These are phyloP conservation scores for Xylariaceae sp. DNA, from an alignment of 2,329 filamentous ascomycete species.

Conservation along the genomic window DNA sequence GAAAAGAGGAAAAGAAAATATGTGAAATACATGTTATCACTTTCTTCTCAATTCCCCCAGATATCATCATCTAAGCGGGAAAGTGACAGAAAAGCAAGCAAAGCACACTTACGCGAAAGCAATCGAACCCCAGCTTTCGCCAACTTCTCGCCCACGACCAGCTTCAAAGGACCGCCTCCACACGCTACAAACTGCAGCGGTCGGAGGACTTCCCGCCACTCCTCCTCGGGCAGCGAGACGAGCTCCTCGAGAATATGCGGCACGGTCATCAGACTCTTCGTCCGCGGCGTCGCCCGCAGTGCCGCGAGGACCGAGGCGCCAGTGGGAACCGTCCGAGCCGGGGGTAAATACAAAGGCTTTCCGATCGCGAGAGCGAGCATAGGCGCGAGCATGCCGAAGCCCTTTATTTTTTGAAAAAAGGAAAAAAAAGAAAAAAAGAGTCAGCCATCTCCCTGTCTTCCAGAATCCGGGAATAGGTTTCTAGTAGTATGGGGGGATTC, in stretches of 20 bases:
- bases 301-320: background rate
- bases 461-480: background rate
- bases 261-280: constrained; percentile 1
- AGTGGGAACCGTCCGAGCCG: background rate
- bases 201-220: background rate
- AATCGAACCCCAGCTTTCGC: background rate
- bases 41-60: too few species aligned
- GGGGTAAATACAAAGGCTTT: constrained; percentile 1
- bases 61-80: too few species aligned
- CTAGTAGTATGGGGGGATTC: background rate
- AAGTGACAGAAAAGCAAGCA: too few species aligned
- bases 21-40: too few species aligned
- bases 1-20: too few species aligned
- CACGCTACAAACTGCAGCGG: background rate
- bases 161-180: background rate
- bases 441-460: too few species aligned
- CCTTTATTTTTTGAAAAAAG: constrained; percentile 2
- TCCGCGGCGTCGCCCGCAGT: background rate
- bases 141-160: background rate
- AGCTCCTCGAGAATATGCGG: constrained; percentile 2
- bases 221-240: background rate
- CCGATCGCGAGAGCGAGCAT: constrained; percentile 15
- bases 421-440: too few species aligned
- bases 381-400: constrained; percentile 30
- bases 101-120: background rate